A percentile compares a stretch with the other conserved stretches of the same genome.
Conservation (phyloP, 768 basidiomycete genomes). For the Cystofilobasidium ferigula region DNA sequence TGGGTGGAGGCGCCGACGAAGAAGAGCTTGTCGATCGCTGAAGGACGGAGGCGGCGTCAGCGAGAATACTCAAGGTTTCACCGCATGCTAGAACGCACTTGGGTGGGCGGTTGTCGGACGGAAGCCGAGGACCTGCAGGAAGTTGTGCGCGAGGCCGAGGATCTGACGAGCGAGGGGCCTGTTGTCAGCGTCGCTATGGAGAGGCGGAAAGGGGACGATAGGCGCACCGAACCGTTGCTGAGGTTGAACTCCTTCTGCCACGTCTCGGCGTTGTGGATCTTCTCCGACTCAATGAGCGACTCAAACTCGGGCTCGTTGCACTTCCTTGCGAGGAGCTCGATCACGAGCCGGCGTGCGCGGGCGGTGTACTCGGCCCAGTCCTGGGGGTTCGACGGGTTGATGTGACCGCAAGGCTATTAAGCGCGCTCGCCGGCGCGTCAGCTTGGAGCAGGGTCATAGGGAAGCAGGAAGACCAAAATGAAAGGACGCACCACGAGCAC, state of each 20-base stretch:
- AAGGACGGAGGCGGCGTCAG: too few species aligned
- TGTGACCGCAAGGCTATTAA: conserved; percentile 21
- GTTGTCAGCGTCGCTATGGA: background rate
- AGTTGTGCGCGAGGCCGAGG: conserved; percentile 40
- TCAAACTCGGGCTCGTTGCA: conserved; percentile 33
- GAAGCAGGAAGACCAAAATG: conserved; percentile 17
- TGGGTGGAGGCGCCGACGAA: conserved; percentile 43
- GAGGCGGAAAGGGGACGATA: too few species aligned
- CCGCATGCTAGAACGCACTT: too few species aligned
- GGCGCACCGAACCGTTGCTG: conserved; percentile 36
- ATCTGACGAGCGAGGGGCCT: conserved; percentile 28
- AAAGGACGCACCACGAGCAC: conserved; percentile 41
- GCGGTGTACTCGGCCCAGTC: conserved; percentile 31
- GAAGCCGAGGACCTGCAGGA: conserved; percentile 40
- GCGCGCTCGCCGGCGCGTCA: conserved; percentile 21
- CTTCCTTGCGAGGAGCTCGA: conserved; percentile 34
- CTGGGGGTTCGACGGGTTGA: conserved; percentile 29
- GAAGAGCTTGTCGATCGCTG: conserved; percentile 37
- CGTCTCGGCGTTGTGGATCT: conserved; percentile 40
- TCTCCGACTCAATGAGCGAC: conserved; percentile 39
- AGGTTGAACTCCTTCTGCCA: conserved; percentile 43
- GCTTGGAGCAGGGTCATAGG: background rate
- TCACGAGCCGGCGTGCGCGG: conserved; percentile 31
- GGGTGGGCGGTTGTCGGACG: conserved; percentile 21
- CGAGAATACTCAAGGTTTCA: too few species aligned